Conservation (phyloP, 208 protist genomes). For the Leishmania aethiopica region DNA sequence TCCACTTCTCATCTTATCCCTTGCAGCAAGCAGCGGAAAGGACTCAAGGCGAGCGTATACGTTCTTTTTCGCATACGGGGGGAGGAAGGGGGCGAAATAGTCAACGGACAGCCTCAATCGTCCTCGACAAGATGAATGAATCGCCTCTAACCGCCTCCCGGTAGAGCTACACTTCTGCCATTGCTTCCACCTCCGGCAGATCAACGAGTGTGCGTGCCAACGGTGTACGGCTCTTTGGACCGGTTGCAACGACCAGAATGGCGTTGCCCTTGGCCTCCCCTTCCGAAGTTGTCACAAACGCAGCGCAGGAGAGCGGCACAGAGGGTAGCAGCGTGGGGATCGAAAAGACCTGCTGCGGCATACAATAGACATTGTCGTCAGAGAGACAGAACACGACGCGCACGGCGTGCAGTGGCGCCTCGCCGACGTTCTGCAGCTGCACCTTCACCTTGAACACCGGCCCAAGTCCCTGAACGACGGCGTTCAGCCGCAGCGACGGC, state of each 20-base stretch:
- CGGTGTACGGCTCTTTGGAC: conserved; percentile 23
- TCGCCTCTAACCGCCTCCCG: background rate
- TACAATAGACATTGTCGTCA: conserved; percentile 54
- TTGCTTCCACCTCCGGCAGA: conserved; percentile 74
- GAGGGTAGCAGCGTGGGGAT: conserved; percentile 75
- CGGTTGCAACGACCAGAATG: conserved; percentile 61
- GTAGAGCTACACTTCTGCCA: conserved; percentile 42
- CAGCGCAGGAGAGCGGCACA: conserved; percentile 60
- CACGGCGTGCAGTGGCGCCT: conserved; percentile 53
- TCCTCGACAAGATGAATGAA: background rate
- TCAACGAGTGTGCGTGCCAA: conserved; percentile 78
- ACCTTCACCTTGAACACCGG: conserved; percentile 90
- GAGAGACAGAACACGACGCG: conserved; percentile 61
- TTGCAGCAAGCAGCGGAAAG: background rate
- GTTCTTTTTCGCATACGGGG: background rate
- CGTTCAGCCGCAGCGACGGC: conserved; percentile 43
- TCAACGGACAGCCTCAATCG: background rate
- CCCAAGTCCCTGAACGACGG: conserved; percentile 92
- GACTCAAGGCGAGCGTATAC: background rate
- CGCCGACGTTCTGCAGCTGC: conserved; percentile 79
- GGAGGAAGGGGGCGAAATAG: background rate
- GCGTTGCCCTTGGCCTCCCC: conserved; percentile 61
- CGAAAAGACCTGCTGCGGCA: conserved; percentile 48
- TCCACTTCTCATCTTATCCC: background rate
- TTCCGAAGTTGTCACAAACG: conserved; percentile 63